Base-by-base conservation (phyloP, 805 yeast genomes). In the Kregervanrija fluxuum region DNA sequence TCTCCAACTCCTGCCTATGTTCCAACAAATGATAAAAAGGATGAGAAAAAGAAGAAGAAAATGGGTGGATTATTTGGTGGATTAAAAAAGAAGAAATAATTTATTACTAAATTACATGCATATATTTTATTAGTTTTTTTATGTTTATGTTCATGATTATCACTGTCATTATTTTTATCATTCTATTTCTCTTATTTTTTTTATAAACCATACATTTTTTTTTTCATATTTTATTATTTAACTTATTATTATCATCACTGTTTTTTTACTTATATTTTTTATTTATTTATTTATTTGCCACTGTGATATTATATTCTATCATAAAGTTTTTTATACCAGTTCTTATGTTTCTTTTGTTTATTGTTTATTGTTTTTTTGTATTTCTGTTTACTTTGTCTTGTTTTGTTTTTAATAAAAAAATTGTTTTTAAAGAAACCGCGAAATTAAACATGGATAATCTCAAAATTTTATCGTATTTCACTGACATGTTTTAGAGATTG, bases 61-160 rank as follows among this genome's bases (percentile, higher is more conserved):
- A 85, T 82, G 75, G 74, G 77, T 55, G 87, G 91, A 4, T 67
- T 87, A 38, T 88, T 90, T 59, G 85, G 95, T 43, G 76, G 82
- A 59, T 32, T 43, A 79, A 78, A 73, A 79, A 79, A 68, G 50
- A 47, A 52, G 41, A 31, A 30, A 14, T 35, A 30, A 5, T 17
- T 16, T 17, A n/a, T 9, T 33, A 17, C 11, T 35, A n/a, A 30
- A 17, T 10, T 13, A 10, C 14, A 17, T 31, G 22, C 16, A 30
- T 14, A 22, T 30, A 11, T 15, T 41, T 30, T 8, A n/a, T 35
- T 35, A 16, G 11, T 28, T 5, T 41, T 11, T 10, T 41, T 41
- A 14, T 22, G 28, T 22, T 22, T 22, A 14, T 33, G 35, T 13
- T 33, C 9, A 33, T 33, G 35, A 16, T 14, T 12, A 11, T n/a